phyloP scores from a whole-genome alignment of 352 stramenopile genomes.

The Globisporangium yorkense region DNA sequence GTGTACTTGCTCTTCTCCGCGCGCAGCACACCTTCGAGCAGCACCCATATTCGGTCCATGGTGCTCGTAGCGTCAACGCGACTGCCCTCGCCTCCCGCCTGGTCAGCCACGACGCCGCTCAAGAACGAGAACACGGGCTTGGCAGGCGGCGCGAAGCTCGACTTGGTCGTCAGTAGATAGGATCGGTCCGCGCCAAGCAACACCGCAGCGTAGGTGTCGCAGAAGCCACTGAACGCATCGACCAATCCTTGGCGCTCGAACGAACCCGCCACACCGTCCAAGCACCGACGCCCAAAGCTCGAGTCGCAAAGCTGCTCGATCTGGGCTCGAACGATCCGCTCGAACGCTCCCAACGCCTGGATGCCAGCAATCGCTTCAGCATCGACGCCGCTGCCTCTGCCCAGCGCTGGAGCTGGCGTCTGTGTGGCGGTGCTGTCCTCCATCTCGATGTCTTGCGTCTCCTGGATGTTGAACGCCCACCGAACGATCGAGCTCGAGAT shows the following conservation, averaged over 20 bases:
- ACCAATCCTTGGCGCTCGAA: conserved; percentile 1
- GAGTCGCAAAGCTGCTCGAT: conserved; percentile 13
- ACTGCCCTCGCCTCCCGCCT: conserved; percentile 5
- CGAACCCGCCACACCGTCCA: conserved; percentile 17
- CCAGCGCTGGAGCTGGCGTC: background rate
- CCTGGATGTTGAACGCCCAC: conserved; percentile 29
- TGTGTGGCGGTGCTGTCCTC: conserved; percentile 15
- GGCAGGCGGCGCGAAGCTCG: conserved; percentile 39
- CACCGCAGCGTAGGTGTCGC: conserved; percentile 30
- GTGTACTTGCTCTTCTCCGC: conserved; percentile 9
- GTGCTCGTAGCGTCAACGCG: background rate
- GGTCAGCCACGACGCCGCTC: conserved; percentile 39
- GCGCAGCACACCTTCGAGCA: conserved; percentile 17
- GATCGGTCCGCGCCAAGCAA: conserved; percentile 32
- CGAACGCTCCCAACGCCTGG: conserved; percentile 1
- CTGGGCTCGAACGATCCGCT: conserved; percentile 10
- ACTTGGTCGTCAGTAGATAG: conserved; percentile 39
- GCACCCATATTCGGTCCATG: conserved; percentile 36
- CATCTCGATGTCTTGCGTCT: conserved; percentile 21
- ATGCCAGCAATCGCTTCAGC: background rate
- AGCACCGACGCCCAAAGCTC: conserved; percentile 26
- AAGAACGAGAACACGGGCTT: conserved; percentile 41
- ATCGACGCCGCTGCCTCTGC: background rate
- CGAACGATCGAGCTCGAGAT: conserved; percentile 24
- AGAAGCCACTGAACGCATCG: conserved; percentile 25